Conservation (phyloP, 345 rosid species). For the Gossypium stocksii region DNA sequence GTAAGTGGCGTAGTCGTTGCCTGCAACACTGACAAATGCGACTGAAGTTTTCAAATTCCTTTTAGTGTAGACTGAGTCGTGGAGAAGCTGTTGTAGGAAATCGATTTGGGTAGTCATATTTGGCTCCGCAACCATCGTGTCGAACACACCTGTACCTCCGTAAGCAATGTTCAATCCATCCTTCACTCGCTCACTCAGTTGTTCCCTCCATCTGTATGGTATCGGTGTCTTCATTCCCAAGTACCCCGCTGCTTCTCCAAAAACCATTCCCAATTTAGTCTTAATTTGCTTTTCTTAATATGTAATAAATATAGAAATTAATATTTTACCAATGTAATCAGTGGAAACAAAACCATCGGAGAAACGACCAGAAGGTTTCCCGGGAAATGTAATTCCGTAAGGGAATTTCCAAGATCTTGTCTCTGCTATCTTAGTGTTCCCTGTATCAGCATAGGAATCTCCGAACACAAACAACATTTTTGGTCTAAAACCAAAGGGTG, state of each 20-base stretch:
- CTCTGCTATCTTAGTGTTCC: slow-evolving; percentile 31
- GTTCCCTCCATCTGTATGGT: slow-evolving; percentile 48
- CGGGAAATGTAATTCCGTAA: slow-evolving; percentile 57
- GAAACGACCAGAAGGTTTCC: slow-evolving; percentile 54
- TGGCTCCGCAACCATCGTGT: slow-evolving; percentile 38
- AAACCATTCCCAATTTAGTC: not conserved
- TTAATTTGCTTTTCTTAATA: too few relatives aligned
- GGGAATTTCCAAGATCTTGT: slow-evolving; percentile 46
- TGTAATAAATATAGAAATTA: not conserved
- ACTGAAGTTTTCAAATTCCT: slow-evolving; percentile 35
- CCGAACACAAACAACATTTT: slow-evolving; percentile 62
- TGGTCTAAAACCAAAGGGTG: slow-evolving; percentile 22
- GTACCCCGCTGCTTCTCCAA: slow-evolving; percentile 43
- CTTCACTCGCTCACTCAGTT: slow-evolving; percentile 22
- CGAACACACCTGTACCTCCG: slow-evolving; percentile 81
- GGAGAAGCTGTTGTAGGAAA: slow-evolving; percentile 37
- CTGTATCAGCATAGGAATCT: slow-evolving; percentile 65
- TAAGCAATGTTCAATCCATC: slow-evolving; percentile 73
- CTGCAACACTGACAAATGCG: slow-evolving; percentile 56
- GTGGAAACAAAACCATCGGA: slow-evolving; percentile 60
- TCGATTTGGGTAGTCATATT: slow-evolving; percentile 74
- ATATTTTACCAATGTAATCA: slow-evolving; percentile 28
- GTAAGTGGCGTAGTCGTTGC: slow-evolving; percentile 67
- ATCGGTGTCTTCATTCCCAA: slow-evolving; percentile 60
- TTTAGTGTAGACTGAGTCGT: slow-evolving; percentile 30